Conservation (phyloP, 306 rosid genomes). For the Dalbergia cochinchinensis region DNA sequence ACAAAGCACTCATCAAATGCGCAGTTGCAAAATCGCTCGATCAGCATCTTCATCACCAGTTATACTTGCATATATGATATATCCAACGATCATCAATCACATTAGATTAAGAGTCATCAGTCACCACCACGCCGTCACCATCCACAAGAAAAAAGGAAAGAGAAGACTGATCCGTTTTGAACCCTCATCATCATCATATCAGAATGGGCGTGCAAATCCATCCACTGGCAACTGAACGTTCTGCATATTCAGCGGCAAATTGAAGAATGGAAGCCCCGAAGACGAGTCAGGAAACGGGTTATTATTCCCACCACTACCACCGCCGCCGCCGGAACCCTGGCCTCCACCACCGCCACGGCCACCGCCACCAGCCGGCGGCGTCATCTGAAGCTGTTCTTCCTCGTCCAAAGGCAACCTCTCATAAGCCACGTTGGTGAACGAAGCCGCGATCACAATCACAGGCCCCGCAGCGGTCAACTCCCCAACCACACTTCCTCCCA, state of each 20-base stretch:
- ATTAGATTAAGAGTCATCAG: constrained; percentile 9
- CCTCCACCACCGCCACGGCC: constrained; percentile 40
- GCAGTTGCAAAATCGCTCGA: background rate
- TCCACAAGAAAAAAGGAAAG: background rate
- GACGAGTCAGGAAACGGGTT: constrained; percentile 70
- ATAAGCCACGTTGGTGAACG: constrained; percentile 89
- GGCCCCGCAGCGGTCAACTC: constrained; percentile 89
- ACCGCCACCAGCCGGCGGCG: constrained; percentile 18
- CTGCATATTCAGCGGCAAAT: constrained; percentile 79
- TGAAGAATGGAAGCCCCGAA: constrained; percentile 78
- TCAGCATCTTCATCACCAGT: background rate
- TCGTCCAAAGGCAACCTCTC: constrained; percentile 85
- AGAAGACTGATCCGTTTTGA: background rate
- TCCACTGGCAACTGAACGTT: constrained; percentile 77
- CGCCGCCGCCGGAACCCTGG: constrained; percentile 35
- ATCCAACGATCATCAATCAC: background rate
- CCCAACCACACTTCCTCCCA: constrained; percentile 90
- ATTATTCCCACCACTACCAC: constrained; percentile 36
- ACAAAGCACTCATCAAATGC: background rate
- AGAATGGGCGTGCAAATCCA: constrained; percentile 52
- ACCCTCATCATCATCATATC: constrained; percentile 3
- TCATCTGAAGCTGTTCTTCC: constrained; percentile 65
- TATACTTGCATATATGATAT: background rate
- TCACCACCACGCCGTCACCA: background rate
- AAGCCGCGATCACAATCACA: constrained; percentile 80